Evolutionary conservation across 495 filamentous ascomycete genomes (phyloP), one percentile per base, ranked within the genome.

Genomic region (Cladorrhinum samala): DNA sequence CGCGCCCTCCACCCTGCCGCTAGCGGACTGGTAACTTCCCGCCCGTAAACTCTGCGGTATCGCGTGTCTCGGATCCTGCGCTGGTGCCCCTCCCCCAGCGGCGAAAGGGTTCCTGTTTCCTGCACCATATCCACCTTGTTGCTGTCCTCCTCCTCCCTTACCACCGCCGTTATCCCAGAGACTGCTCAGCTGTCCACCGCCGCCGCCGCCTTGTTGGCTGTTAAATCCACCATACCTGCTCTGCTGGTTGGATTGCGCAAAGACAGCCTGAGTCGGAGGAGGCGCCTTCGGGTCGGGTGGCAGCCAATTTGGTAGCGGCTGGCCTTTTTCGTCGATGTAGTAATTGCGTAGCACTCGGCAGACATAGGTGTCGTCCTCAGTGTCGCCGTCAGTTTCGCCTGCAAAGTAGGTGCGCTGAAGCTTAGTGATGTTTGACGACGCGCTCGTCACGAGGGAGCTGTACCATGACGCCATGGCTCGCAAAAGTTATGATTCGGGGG

Each of bases 331-430:
- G 5, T 33, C 27, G 33, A 73, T 82, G 74, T 98, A 98, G 77
- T 97, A 95, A 52, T 83, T 86, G 48, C 93, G 87, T n/a, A 98
- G 83, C 13, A 95, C 91, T 64, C 91, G 87, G 71, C 88, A 92
- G 64, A 98, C 84, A 72, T 96, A 90, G 1, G 90, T 91, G 74
- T 93, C 87, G 72, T 96, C 91, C 72, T 94, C 90, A 52, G 89
- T 93, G 63, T 96, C 91, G 56, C 87, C 88, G 72, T 95, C 91
- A 52, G 83, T 78, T 67, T 94, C 91, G 62, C 83, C 78, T 51
- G 78, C 72, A 50, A 91, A 84, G 67, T 93, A 84, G 25, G 83
- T 84, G 33, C 85, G 83, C 53, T 89, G 88, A 56, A 96, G 79
- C 58, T 85, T 85, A 67, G 79, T 86, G 68, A 94, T 88, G 56